Conservation (phyloP, 2,329 filamentous ascomycete species). For the Alternaria viburni region DNA sequence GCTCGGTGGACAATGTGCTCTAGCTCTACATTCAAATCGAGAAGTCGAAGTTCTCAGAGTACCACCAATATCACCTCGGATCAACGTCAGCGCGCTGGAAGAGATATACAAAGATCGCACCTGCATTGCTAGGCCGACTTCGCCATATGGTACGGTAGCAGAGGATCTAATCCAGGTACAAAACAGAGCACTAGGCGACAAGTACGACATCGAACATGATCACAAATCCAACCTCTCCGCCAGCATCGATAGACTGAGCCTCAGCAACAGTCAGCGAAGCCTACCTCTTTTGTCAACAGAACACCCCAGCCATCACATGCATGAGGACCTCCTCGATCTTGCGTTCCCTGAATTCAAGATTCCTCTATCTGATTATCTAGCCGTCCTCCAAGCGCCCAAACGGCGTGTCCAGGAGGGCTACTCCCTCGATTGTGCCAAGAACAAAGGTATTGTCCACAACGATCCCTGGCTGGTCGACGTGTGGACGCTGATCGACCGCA, state of each 20-base stretch:
- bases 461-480: slow-evolving; percentile 77
- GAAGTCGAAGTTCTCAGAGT: slow-evolving; percentile 58
- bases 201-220: slow-evolving; percentile 32
- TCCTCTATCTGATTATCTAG: slow-evolving; percentile 43
- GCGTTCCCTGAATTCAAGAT: slow-evolving; percentile 45
- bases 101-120: slow-evolving; percentile 50
- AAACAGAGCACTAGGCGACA: slow-evolving; percentile 36
- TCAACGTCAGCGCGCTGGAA: slow-evolving; percentile 53
- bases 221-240: slow-evolving; percentile 31
- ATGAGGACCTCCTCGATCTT: slow-evolving; percentile 46
- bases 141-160: slow-evolving; percentile 36
- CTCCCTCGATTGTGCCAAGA: slow-evolving; percentile 65
- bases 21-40: slow-evolving; percentile 61
- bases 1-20: slow-evolving; percentile 56
- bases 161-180: slow-evolving; percentile 45
- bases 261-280: slow-evolving; percentile 41
- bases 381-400: slow-evolving; percentile 51
- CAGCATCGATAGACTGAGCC: slow-evolving; percentile 38
- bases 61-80: slow-evolving; percentile 51
- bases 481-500: slow-evolving; percentile 78
- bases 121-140: slow-evolving; percentile 39
- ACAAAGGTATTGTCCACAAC: slow-evolving; percentile 71
- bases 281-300: slow-evolving; percentile 34
- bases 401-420: slow-evolving; percentile 64
- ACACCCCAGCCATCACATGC: slow-evolving; percentile 42